Base-by-base conservation (phyloP, 2,329 filamentous ascomycete species). In the Aspergillus sp. region DNA sequence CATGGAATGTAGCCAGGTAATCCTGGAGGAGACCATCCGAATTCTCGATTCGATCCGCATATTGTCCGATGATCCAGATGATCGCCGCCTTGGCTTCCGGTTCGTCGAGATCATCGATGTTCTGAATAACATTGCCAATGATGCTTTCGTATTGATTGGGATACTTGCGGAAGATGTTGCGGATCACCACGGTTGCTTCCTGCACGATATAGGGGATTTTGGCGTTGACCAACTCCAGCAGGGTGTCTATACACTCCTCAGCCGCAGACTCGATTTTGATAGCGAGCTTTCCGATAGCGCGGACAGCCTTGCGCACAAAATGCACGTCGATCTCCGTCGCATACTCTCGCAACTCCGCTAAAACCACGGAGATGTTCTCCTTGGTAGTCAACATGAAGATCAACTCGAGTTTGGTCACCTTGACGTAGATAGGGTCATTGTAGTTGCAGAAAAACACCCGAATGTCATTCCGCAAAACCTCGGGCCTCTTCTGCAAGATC, bases 381-480 rank as follows among this genome's bases (percentile, higher is more conserved):
- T 96, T 89, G 32, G 82, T 95, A 5, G 93, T 93, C 50, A 98
- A 79, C 93, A 97, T 98, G 69, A 98, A 98, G 56, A 98, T 97
- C 57, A 98, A 79, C 70, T 98, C 93, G 43, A 98, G 78, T 70
- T 98, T 98, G 10, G 93, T 98, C 44, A 98, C 93, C 69, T 98
- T 98, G 71, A 98, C 93, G 66, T 97, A 98, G 54, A 98, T 98
- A 0, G 93, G 93, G 63, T 98, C 93, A 66, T 98, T 98, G 71
- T 98, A 98, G 76, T 98, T 98, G 81, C 93, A 98, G 71, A 98
- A 98, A 72, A 98, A 98, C 30, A 98, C 93, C 41, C 93, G 82
- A 52, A 98, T 97, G 67, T 98, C 93, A 68, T 96, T 97, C 53
- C 89, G 82, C 45, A 98, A 71, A 6, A 98, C 91, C 61, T 97